phyloP scores from a whole-genome alignment of 176 grass and related monocot species.

The Oryza meyeriana region DNA sequence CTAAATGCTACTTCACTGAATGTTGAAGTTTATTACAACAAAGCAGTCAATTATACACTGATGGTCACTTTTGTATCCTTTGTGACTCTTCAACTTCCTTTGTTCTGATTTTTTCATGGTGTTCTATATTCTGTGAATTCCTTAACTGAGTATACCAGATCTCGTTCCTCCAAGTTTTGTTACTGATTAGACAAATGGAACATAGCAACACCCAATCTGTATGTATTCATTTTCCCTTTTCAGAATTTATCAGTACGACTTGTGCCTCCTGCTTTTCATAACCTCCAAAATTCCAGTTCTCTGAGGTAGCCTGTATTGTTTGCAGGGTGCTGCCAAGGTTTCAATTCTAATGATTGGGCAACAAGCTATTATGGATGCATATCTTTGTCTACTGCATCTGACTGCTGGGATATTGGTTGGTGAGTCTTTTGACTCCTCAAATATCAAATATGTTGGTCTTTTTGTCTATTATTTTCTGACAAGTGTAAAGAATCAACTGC shows the following conservation, averaged over 20 bases:
- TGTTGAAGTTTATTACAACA: conserved; percentile 97
- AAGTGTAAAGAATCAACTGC: neutral
- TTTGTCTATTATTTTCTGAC: neutral
- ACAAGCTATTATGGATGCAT: conserved; percentile 99
- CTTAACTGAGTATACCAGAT: conserved; percentile 64
- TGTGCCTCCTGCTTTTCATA: conserved; percentile 20
- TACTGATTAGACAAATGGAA: conserved; percentile 98
- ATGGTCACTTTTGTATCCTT: conserved; percentile 99
- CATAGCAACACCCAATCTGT: conserved; percentile 98
- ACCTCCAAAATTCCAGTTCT: conserved; percentile 26
- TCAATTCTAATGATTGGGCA: conserved; percentile 99
- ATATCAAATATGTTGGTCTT: neutral
- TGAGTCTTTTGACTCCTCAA: conserved; percentile 46
- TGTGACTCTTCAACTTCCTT: conserved; percentile 18
- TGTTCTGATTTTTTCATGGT: conserved; percentile 24
- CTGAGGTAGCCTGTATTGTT: conserved; percentile 8
- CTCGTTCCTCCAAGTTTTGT: conserved; percentile 93
- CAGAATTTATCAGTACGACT: conserved; percentile 11
- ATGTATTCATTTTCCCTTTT: conserved; percentile 43
- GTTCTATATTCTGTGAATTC: conserved; percentile 21
- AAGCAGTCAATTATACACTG: conserved; percentile 98
- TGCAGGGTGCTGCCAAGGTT: conserved; percentile 89
- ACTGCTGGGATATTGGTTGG: conserved; percentile 97
- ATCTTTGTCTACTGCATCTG: conserved; percentile 96
- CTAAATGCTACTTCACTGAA: conserved; percentile 94